These are phyloP conservation scores for Moesziomyces aphidis DNA, from an alignment of 1,284 basidiomycete species.

Conservation along the genomic window DNA sequence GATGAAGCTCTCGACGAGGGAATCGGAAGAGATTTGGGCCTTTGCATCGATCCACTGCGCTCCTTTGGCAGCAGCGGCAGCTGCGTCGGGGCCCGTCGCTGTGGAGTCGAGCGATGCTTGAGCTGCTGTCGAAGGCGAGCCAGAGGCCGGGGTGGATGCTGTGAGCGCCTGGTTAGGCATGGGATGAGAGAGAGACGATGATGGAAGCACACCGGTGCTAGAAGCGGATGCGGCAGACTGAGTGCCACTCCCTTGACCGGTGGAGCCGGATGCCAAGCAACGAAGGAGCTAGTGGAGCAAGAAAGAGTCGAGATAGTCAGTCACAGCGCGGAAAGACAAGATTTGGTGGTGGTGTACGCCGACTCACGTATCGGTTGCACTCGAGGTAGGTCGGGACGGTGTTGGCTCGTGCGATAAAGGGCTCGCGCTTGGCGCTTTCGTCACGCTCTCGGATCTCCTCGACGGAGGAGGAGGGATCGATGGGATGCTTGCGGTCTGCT, in stretches of 20 bases:
- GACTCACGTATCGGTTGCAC: constrained; percentile 78
- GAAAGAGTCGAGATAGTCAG: background rate
- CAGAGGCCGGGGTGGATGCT: constrained; percentile 10
- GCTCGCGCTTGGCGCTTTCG: constrained; percentile 66
- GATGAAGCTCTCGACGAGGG: constrained; percentile 82
- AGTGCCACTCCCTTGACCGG: constrained; percentile 20
- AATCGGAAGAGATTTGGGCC: constrained; percentile 87
- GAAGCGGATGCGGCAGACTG: constrained; percentile 5
- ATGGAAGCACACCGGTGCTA: constrained; percentile 1
- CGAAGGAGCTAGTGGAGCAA: constrained; percentile 25
- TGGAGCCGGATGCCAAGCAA: constrained; percentile 11
- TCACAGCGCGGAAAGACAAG: background rate
- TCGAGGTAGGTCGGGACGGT: constrained; percentile 85
- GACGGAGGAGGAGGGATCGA: constrained; percentile 30
- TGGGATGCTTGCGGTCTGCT: constrained; percentile 34
- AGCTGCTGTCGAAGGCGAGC: constrained; percentile 6
- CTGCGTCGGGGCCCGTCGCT: constrained; percentile 9
- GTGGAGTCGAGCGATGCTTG: constrained; percentile 7
- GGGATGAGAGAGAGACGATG: constrained; percentile 41
- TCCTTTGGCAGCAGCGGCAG: constrained; percentile 4
- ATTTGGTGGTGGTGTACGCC: background rate
- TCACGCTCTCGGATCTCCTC: constrained; percentile 40
- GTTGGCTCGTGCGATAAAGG: constrained; percentile 81
- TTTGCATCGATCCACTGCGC: constrained; percentile 74
- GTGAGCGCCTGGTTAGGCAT: constrained; percentile 34